Evolutionary conservation across 345 rosid genomes (phyloP), one percentile per base, ranked within the genome.

Genomic region (Eucalyptus brandiana): DNA sequence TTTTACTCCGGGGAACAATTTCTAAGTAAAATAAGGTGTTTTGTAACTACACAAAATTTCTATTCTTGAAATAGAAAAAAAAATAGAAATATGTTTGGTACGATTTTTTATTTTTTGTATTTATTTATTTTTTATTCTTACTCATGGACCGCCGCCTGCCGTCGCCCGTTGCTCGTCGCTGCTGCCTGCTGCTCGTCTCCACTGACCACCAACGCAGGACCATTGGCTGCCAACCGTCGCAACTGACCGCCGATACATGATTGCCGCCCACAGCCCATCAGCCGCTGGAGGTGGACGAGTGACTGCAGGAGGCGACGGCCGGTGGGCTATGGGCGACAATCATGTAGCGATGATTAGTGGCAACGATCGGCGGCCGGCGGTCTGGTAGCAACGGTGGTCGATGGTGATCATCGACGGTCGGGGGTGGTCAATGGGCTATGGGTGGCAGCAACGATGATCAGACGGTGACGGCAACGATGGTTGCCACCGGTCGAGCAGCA

Each of bases 311-410:
- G 51, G 51, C 3, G 0, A 49, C 7, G 7, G 7, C 7, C 19
- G 1, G 18, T 50, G 53, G 53, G 53, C 19, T 50, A 6, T 50
- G 19, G 19, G 53, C 1, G 3, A 16, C 3, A 16, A 50, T 50
- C 1, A 0, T 50, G 53, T 1, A 1, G 53, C 1, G 7, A 7
- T 1, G 7, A 1, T 49, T 0, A 49, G 17, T 49, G 53, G 53
- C 7, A 3, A 1, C 0, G 1, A 1, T 50, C 18, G 18, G 1
- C 3, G 3, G 7, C 7, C 0, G 3, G 3, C 1, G 1, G 7
- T 50, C 53, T 2, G 50, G 6, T 2, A 49, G 18, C 18, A 49
- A 49, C 0, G 19, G 0, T 1, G 53, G 7, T 50, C 19, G 0
- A 16, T 50, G 53, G 53, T 0, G 1, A 0, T 50, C 19, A 16